Evolutionary conservation across 208 protist species (phyloP).

Genomic region (Acanthamoeba healyi): DNA sequence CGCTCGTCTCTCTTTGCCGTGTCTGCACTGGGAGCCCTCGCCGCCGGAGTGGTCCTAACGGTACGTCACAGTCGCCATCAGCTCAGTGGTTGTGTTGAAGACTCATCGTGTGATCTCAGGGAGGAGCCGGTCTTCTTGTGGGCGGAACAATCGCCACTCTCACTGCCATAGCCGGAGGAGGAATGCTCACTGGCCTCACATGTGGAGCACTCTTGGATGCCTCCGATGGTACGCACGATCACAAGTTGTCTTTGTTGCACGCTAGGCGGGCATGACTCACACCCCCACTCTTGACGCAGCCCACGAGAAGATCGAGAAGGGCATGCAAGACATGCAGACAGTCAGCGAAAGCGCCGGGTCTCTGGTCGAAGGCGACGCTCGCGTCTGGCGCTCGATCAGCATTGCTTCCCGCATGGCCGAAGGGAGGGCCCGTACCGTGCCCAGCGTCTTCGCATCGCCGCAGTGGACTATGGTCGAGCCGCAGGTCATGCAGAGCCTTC

Average conservation of each 20-base stretch:
- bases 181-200: slow-evolving; percentile 36
- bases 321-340: slow-evolving; percentile 40
- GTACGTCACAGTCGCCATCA: neutral
- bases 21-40: neutral
- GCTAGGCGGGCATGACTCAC: too few relatives aligned
- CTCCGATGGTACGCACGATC: slow-evolving; percentile 34
- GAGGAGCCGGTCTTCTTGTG: slow-evolving; percentile 16
- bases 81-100: neutral
- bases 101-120: neutral
- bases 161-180: slow-evolving; percentile 26
- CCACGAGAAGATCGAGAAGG: slow-evolving; percentile 41
- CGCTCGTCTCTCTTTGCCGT: slow-evolving; percentile 35
- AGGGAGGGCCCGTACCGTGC: neutral
- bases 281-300: neutral
- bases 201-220: slow-evolving; percentile 14
- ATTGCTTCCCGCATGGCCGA: neutral
- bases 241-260: neutral
- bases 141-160: slow-evolving; percentile 13
- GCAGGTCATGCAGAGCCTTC: neutral
- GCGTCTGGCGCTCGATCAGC: slow-evolving; percentile 19
- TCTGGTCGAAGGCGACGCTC: neutral
- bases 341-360: slow-evolving; percentile 7
- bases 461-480: slow-evolving; percentile 1
- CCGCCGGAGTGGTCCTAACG: slow-evolving; percentile 19
- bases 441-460: slow-evolving; percentile 3